Evolutionary conservation across 2,329 filamentous ascomycete genomes (phyloP), one percentile per base, ranked within the genome.

Genomic region (Cordyceps cateniannulata): DNA sequence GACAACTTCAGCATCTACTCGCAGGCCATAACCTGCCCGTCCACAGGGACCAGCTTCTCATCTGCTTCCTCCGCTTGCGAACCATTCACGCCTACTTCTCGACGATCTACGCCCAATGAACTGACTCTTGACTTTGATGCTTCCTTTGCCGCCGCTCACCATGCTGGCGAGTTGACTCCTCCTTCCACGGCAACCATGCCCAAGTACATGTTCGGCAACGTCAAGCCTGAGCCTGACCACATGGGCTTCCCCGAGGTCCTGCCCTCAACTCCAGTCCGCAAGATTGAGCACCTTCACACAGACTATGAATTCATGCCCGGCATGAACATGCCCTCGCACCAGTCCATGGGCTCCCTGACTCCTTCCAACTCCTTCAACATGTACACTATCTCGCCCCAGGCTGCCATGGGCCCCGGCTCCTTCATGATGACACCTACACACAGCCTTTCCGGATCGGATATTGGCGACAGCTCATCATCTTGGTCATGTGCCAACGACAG

Each of bases 31-130:
- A 68, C 72, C 42, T 74, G 71, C 61, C 69, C 73, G 18, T 73
- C 72, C 24, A 67, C 71, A 42, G 66, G 68, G 38, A 69, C 67
- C 42, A 77, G 74, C 69, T 77, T 75, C 65, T 76, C 75, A 7
- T 75, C 75, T 9, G 69, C 72, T 32, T 75, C 74, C 3, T 67
- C 68, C 29, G 65, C 68, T 56, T 78, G 76, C 71, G 76, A 76
- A 45, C 72, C 76, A 27, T 79, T 74, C 62, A 79, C 77, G 45
- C 77, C 77, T 49, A 73, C 71, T 32, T 79, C 78, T 60, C 71
- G 75, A 67, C 73, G 76, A 60, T 78, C 77, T 49, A 76, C 76
- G 20, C 76, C 77, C 9, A 70, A 75, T 64, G 70, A 73, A 59
- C 68, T 73, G 42, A 67, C 66, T 55, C 66, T 78, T 63, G 73